These are phyloP conservation scores for Linnemannia hyalina DNA, from an alignment of 192 early-diverging fungal species.

Conservation along the genomic window DNA sequence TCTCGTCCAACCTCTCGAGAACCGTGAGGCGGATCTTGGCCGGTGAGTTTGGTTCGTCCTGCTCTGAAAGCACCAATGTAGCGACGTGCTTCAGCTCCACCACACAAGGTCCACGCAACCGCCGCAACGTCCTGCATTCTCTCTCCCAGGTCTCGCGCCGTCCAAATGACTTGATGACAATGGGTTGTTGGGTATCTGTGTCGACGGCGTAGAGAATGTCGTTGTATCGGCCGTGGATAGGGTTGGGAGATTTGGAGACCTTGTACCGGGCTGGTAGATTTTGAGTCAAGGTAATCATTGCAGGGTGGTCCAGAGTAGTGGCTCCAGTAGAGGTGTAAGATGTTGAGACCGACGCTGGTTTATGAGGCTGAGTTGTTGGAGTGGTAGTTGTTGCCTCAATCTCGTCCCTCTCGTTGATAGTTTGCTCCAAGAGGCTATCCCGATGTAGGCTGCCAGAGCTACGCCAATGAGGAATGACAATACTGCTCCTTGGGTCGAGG, in stretches of 20 bases:
- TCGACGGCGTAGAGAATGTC: conserved; percentile 58
- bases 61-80: conserved; percentile 54
- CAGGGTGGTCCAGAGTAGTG: conserved; percentile 24
- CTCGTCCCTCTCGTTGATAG: conserved; percentile 8
- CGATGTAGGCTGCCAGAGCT: conserved; percentile 1
- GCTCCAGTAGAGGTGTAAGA: conserved; percentile 9
- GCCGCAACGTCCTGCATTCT: conserved; percentile 58
- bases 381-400: neutral
- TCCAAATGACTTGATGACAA: conserved; percentile 61
- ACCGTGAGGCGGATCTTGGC: conserved; percentile 54
- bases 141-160: conserved; percentile 65
- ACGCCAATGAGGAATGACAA: conserved; percentile 5
- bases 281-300: conserved; percentile 33
- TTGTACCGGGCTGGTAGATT: conserved; percentile 60
- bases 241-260: conserved; percentile 26
- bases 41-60: conserved; percentile 36
- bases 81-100: conserved; percentile 63
- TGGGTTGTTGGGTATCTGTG: conserved; percentile 34
- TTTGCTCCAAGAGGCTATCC: neutral
- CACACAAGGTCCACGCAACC: conserved; percentile 54
- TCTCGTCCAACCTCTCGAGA: conserved; percentile 63
- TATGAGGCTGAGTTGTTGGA: neutral
- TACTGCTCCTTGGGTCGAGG: conserved; percentile 6
- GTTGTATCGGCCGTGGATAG: conserved; percentile 58
- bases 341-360: conserved; percentile 23